These are phyloP conservation scores for Coprinopsis sp. DNA, from an alignment of 768 basidiomycete genomes.

Conservation along the genomic window DNA sequence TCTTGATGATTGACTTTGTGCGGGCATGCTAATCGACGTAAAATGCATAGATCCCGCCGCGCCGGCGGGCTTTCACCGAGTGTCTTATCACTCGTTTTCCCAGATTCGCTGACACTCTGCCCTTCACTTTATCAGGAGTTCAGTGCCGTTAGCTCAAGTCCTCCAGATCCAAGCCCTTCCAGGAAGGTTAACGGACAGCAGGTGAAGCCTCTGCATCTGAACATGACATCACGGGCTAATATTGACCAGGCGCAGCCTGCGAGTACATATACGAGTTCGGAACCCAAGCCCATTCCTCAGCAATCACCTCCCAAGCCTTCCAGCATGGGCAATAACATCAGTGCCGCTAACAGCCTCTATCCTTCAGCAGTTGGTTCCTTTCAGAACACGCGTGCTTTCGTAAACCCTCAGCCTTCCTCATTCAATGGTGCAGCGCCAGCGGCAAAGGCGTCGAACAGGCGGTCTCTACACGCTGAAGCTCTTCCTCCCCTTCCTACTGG, in stretches of 20 bases:
- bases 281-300: slow-evolving; percentile 10
- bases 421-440: slow-evolving; percentile 8
- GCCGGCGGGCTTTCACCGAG: background rate
- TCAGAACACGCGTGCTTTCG: slow-evolving; percentile 3
- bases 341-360: slow-evolving; percentile 5
- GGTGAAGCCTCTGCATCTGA: slow-evolving; percentile 15
- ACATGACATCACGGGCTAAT: slow-evolving; percentile 19
- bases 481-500: slow-evolving; percentile 17
- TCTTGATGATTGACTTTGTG: slow-evolving; percentile 14
- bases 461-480: slow-evolving; percentile 6
- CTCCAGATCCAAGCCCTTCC: slow-evolving; percentile 8
- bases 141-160: slow-evolving; percentile 8
- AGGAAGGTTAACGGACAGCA: slow-evolving; percentile 2
- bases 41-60: background rate
- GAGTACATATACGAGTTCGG: slow-evolving; percentile 5
- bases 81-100: background rate
- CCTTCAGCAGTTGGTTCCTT: slow-evolving; percentile 4
- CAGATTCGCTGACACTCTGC: background rate
- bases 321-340: slow-evolving; percentile 9
- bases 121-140: slow-evolving; percentile 13
- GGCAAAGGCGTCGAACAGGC: slow-evolving; percentile 4
- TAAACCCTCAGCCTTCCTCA: slow-evolving; percentile 2
- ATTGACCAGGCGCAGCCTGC: background rate
- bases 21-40: background rate
- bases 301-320: background rate